Evolutionary conservation across 495 filamentous ascomycete species (phyloP), one percentile per base, ranked within the genome.

Genomic region (Penicillium angulare): DNA sequence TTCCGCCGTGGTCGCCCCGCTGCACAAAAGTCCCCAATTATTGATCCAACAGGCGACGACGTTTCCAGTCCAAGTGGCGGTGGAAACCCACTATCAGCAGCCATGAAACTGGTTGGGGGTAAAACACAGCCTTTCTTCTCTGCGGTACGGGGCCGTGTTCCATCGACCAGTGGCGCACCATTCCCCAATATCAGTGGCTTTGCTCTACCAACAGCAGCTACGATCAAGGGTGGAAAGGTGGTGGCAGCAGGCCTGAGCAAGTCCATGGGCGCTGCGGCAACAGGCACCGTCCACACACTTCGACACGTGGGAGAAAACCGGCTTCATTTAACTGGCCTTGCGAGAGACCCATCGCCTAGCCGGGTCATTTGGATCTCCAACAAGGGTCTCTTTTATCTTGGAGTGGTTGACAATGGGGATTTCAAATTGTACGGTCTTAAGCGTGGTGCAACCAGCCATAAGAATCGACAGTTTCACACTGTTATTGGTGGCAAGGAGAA

Each of bases 281-380:
- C 86, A 22, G 88, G 81, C 24, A 89, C 86, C 9, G 85, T 92
- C 49, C 86, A 81, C 53, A 87, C 87, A 32, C 75, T 96, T 32
- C 85, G 90, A 31, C 89, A 93, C 62, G 83, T 84, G 1, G 88
- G 88, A 7, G 90, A 93, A 60, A 93, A 92, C 60, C 85, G 88
- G 35, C 77, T 97, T 7, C 82, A 89, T 50, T 72, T 96, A 20
- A 82, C 88, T 17, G 76, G 74, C 15, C 75, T 83, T 1, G 62
- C 63, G 31, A 60, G 66, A 17, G 72, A 77, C 32, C 74, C 74
- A 21, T 66, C 64, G 10, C 56, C 66, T 13, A 65, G 61, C 36
- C 72, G 72, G n/a, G 69, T 75, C 18, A 61, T 62, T 7, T 77
- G 74, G 74, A 61, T 75, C 13, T 49, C 46, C 38, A 57, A 50